phyloP scores from a whole-genome alignment of 352 stramenopile genomes.

The Aphanomyces stellatus region DNA sequence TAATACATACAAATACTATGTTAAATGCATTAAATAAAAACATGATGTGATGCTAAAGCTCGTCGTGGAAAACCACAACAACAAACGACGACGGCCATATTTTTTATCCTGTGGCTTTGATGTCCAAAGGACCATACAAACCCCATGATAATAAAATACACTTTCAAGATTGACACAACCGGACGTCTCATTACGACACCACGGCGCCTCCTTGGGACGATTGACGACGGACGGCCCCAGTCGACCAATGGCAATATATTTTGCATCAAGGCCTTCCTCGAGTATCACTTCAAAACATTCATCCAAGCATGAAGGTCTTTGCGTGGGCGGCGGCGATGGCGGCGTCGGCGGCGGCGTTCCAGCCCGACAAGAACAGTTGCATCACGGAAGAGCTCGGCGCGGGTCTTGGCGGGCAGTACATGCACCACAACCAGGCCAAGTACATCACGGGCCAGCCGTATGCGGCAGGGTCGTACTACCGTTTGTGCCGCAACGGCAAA shows the following conservation, averaged over 20 bases:
- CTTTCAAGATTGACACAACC: too few species aligned
- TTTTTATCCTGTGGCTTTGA: too few species aligned
- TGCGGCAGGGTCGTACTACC: constrained; percentile 43
- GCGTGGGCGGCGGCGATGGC: not conserved
- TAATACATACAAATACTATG: too few species aligned
- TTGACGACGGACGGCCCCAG: not conserved
- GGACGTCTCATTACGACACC: too few species aligned
- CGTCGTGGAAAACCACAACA: too few species aligned
- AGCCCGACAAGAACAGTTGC: not conserved
- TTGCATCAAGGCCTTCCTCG: not conserved
- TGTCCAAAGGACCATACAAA: too few species aligned
- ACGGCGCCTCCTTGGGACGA: too few species aligned
- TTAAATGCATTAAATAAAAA: too few species aligned
- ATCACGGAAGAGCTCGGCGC: not conserved
- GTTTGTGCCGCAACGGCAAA: constrained; percentile 32
- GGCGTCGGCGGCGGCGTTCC: not conserved
- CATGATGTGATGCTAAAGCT: too few species aligned
- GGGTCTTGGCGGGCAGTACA: not conserved
- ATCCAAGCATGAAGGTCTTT: not conserved
- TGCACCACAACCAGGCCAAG: constrained; percentile 24
- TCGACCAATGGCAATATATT: not conserved
- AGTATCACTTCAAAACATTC: not conserved
- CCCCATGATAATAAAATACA: too few species aligned
- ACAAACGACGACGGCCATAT: too few species aligned
- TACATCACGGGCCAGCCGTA: constrained; percentile 45